Evolutionary conservation across 441 rosid genomes (phyloP), one percentile per base, ranked within the genome.

Genomic region (Pelargonium myrrhifolium): DNA sequence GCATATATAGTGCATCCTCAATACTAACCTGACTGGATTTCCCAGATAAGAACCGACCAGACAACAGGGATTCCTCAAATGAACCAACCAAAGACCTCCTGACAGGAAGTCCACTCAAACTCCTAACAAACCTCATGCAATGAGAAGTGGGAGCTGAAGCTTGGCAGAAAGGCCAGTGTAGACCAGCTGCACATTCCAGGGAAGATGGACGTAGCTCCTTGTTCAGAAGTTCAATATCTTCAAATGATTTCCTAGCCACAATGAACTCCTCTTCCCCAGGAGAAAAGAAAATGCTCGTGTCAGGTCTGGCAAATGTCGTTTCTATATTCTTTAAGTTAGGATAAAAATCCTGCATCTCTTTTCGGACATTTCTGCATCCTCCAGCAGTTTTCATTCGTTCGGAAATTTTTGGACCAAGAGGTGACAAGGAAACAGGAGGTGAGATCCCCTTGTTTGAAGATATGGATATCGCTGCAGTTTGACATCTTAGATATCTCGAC

Each of bases 41-140:
- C 68, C 92, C 95, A 64, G 87, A 86, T 65, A 86, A 78, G 71
- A 87, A 77, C 72, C 96, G 80, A 49, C 98, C 98, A 68, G 97
- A 90, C 73, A 93, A 75, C 18, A 93, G 68, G 28, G 98, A 90
- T 83, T 93, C 98, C 84, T 93, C 98, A 67, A 93, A 93, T 28
- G 98, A 93, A 83, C 98, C 98, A 74, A 93, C 92, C 85, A 93
- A 76, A 71, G 98, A 87, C 81, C 96, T 85, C 76, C 89, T 79
- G 62, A 87, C 80, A 31, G 94, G 85, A 45, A 81, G 87, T 68
- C 93, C 87, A 76, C 90, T 85, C 77, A 89, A 84, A 80, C 96
- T 83, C 75, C 90, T 87, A 65, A 65, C 8, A 65, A 80, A 85
- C 71, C 84, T 84, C 70, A 70, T 74, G 67, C 88, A 77, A 64